Conservation (phyloP, 179 eudicot species). For the Silene vulgaris region DNA sequence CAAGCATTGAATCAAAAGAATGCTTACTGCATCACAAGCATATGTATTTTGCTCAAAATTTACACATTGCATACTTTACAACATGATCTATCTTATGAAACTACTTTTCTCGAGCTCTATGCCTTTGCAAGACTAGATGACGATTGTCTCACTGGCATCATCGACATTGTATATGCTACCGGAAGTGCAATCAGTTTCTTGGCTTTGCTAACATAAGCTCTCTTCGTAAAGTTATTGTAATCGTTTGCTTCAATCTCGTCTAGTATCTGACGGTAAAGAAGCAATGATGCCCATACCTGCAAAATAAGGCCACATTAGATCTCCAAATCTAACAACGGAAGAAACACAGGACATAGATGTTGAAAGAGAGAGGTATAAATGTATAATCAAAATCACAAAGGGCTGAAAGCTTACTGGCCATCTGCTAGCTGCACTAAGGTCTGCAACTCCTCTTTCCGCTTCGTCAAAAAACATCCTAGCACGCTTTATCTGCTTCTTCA, state of each 20-base stretch:
- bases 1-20: conserved; percentile 25
- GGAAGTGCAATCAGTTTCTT: conserved; percentile 73
- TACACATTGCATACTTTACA: conserved; percentile 30
- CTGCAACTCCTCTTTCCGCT: conserved; percentile 73
- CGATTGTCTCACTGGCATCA: conserved; percentile 44
- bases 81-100: conserved; percentile 10
- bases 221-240: conserved; percentile 74
- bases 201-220: conserved; percentile 76
- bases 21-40: conserved; percentile 23
- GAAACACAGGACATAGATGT: too few relatives aligned
- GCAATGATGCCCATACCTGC: conserved; percentile 83
- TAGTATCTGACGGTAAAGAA: conserved; percentile 64
- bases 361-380: neutral
- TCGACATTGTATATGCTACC: conserved; percentile 64
- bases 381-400: neutral
- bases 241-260: conserved; percentile 88
- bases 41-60: conserved; percentile 26
- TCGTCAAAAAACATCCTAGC: conserved; percentile 79
- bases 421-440: conserved; percentile 81
- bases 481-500: conserved; percentile 85
- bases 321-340: neutral
- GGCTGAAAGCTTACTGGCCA: conserved; percentile 64
- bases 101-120: conserved; percentile 22
- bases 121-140: conserved; percentile 40
- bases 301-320: conserved; percentile 14